These are phyloP conservation scores for Fusarium mexicanum DNA, from an alignment of 2,329 filamentous ascomycete species.

Conservation along the genomic window DNA sequence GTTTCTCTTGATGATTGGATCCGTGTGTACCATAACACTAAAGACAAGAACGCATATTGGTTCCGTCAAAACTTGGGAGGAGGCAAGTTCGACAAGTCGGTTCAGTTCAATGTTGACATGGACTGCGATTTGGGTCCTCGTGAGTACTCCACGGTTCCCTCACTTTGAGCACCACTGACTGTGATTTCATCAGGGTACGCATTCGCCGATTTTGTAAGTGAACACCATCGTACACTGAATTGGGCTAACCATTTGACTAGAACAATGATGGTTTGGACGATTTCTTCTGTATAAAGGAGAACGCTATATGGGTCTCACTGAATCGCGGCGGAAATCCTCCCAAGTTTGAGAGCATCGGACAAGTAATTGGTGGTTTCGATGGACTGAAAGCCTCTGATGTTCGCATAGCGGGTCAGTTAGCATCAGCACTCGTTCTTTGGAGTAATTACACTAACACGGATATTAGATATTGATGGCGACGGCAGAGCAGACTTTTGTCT, in stretches of 20 bases:
- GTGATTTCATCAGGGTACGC: neutral
- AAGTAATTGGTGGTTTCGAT: neutral
- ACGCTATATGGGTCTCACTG: neutral
- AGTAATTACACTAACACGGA: neutral
- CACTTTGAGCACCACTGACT: neutral
- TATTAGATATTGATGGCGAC: neutral
- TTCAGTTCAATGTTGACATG: neutral
- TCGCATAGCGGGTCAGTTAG: neutral
- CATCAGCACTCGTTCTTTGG: fast-evolving
- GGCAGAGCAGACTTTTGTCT: neutral
- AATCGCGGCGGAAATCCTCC: neutral
- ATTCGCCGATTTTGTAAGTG: neutral
- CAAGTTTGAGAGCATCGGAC: neutral
- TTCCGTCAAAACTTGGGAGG: neutral
- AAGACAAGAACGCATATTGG: neutral
- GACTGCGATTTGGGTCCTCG: neutral
- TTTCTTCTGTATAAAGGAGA: neutral
- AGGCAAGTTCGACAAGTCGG: neutral
- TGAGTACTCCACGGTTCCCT: neutral
- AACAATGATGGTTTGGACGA: neutral
- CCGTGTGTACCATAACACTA: neutral
- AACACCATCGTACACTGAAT: fast-evolving
- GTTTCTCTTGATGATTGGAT: neutral
- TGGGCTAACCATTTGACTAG: neutral
- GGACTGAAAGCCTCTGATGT: neutral